Evolutionary conservation across 306 rosid species (phyloP), one percentile per base, ranked within the genome.

Genomic region (Prosopis cineraria): DNA sequence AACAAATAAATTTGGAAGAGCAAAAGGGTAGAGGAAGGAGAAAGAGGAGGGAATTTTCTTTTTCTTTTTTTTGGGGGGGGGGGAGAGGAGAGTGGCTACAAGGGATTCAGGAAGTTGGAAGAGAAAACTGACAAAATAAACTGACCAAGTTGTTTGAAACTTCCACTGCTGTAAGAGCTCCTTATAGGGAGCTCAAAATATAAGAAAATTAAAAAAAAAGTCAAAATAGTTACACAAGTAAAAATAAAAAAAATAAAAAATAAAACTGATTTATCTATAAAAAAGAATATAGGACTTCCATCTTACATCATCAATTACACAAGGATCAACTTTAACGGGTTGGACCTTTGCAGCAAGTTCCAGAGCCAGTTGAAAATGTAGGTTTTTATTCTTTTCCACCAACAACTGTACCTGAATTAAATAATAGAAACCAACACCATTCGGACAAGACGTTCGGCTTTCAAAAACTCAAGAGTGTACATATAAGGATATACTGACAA

Each of bases 321-420:
- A 76, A 69, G 86, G 69, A 72, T 89, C 91, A 20, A 90, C 92
- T 88, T 89, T 77, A 73, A 90, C 37, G 74, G 92, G 86, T 79
- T 92, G 97, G 80, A 77, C 88, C 70, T 83, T 85, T 31, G 97
- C 95, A 62, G 97, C 95, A 66, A 94, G 97, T 82, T 85, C 82
- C 80, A 94, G 87, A 68, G 97, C 97, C 82, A 72, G 84, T 76
- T 75, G 83, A 80, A 94, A 87, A 76, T 92, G 89, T 73, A 94
- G 87, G 81, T 88, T 87, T 82, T 90, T 89, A 75, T 92, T 85
- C 79, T 85, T 88, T 69, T 94, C 97, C 84, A 92, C 93, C 91
- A 92, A 80, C 82, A 94, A 68, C 79, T 94, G 98, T 79, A 94
- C 97, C 97, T 92, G 83, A 50, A 87, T 73, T 14, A 55, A 73